Base-by-base conservation (phyloP, 1,284 basidiomycete genomes). In the Stygiomarasmius scandens region DNA sequence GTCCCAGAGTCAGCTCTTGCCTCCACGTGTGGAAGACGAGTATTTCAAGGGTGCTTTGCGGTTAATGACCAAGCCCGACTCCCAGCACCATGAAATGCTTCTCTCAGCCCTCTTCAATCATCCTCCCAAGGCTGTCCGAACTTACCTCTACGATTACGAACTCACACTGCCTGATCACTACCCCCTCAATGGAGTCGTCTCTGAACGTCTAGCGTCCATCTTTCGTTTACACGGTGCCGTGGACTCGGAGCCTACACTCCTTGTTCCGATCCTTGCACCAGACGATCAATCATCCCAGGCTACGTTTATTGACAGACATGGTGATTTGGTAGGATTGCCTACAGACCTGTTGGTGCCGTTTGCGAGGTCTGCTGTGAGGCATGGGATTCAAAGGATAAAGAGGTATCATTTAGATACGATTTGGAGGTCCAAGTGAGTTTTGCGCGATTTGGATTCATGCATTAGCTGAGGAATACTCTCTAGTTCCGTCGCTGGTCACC, bases 151-250 rank as follows among this genome's bases (percentile, higher is more conserved):
- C 65, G 93, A 97, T 63, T 79, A 83, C 41, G 85, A 89, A 47
- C 77, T 82, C 2, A 86, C 90, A 49, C 72, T 81, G 10, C 85
- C 87, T 0, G 90, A 92, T 62, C 87, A 95, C 67, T 81, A 87
- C 1, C 80, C 87, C 1, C 72, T 94, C 48, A 89, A 92, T 57
- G 84, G 86, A 32, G 87, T 91, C 2, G 92, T 96, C 2, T 81
- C 89, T 60, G 89, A 94, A 56, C 85, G 87, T 22, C 76, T 97
- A 2, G 79, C 85, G 2, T 77, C 86, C 6, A 85, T 96, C 12
- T 95, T 97, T 69, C 85, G 88, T 48, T 78, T 96, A 1, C 95
- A 96, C 65, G 96, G 96, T 5, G 95, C 96, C 0, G 86, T 97
- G 2, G 87, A 95, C 63, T 85, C 89, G 69, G 89, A 93, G 62